Base-by-base conservation (phyloP, 2,329 filamentous ascomycete genomes). In the Aspergillus intermedius region DNA sequence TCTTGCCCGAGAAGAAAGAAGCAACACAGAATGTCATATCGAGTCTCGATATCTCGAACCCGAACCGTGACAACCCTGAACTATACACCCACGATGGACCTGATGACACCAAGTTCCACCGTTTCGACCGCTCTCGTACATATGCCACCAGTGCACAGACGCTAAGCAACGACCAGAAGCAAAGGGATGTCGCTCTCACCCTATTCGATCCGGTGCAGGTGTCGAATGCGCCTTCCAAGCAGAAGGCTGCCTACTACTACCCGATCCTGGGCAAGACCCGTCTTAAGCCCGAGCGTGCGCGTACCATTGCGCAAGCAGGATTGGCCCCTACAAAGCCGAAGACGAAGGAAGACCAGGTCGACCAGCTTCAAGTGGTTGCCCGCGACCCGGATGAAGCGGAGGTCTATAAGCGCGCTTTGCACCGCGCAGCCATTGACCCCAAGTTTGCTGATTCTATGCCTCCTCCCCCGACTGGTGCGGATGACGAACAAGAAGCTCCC, bases 181-280 rank as follows among this genome's bases (percentile, higher is more conserved):
- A 78, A 55, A 75, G 74, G 50, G 78, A 83, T 47, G 70, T 84
- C 30, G 81, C 79, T 2, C 48, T 85, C 44, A 77, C 79, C 1
- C 63, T 85, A 30, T 79, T 81, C 58, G 75, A 83, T 54, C 72
- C 75, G 0, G 70, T 54, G 13, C 57, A 66, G 42, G 53, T 55
- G 15, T 58, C 62, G 23, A 53, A 55, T 25, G 9, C 37, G 23
- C 54, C 58, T 6, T 55, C 61, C 17, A 72, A 68, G 49, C 69
- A 71, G 45, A 78, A 77, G 59, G 81, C 72, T 1, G 81, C 81
- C 12, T 84, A 82, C 62, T 81, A 81, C 61, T 84, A 84, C 52
- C 80, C 81, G 0, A 77, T 84, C 47, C 64, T 76, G 17, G 75
- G 77, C 59, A 76, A 77, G 60, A 77, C 77, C n/a, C 73, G 72